These are phyloP conservation scores for Neurospora intermedia DNA, from an alignment of 495 filamentous ascomycete genomes.

Conservation along the genomic window DNA sequence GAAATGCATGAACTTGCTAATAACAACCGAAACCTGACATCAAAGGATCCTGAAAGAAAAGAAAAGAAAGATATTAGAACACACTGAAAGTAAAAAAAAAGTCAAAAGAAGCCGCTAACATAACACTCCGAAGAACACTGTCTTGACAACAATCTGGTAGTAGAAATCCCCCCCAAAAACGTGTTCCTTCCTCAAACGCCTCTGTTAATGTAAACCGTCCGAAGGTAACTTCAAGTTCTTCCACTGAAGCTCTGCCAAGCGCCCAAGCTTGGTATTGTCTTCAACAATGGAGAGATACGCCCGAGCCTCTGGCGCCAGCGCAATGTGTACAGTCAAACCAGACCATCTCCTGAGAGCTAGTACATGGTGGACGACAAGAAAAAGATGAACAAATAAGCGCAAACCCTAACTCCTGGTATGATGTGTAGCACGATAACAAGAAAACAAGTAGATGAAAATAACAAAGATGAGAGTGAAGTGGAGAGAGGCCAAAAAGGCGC, in stretches of 20 bases:
- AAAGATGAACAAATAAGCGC: not conserved
- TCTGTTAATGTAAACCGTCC: not conserved
- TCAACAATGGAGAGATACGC: not conserved
- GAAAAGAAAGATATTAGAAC: not conserved
- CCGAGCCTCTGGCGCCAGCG: not conserved
- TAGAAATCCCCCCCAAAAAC: not conserved
- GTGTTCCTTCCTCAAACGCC: not conserved
- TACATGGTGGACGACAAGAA: not conserved
- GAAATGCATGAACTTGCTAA: not conserved
- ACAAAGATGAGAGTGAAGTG: not conserved
- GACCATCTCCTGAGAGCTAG: not conserved
- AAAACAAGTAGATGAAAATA: not conserved
- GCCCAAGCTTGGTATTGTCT: not conserved
- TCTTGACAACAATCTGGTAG: not conserved
- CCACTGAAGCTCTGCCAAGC: not conserved
- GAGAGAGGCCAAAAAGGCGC: not conserved
- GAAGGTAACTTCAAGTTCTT: not conserved
- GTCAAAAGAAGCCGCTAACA: not conserved
- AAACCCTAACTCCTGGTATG: conserved; percentile 10
- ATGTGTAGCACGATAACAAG: not conserved
- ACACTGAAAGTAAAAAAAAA: not conserved
- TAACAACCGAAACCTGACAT: not conserved
- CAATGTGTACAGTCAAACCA: not conserved
- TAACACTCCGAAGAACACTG: not conserved
- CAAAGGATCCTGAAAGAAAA: not conserved